Evolutionary conservation across 106 monocot species (phyloP), one percentile per base, ranked within the genome.

Genomic region (Xerophyta viscosa): DNA sequence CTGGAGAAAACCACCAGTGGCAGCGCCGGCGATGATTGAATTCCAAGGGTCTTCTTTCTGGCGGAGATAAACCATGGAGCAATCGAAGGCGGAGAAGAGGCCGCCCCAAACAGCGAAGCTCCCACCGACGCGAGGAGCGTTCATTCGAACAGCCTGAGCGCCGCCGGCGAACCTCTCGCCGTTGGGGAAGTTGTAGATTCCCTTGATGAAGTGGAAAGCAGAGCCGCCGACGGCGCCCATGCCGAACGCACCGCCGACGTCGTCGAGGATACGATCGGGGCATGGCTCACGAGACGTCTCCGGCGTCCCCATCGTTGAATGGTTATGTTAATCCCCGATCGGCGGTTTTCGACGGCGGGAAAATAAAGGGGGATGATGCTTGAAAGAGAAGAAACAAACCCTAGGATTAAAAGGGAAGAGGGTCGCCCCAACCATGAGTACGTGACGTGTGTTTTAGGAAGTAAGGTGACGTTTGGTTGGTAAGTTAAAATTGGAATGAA

Each of bases 51-150:
- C 91, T 72, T 91, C 91, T 72, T 82, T 86, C 78, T 91, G 91
- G 63, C 91, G 74, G 37, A 81, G 33, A 63, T 82, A 91, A 41
- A 91, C 91, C 86, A 86, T 86, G 69, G 78, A 55, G 70, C 91
- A 86, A 29, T 91, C 86, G 56, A 86, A 91, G 61, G 72, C 61
- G 20, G 86, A 91, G 75, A 91, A 91, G 48, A 86, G 82, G 3
- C 91, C 86, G 26, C 91, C 91, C 86, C 91, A 91, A n/a, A 86
- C 91, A n/a, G 91, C 86, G 51, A 91, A 91, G 78, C 82, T 73
- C 4, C 91, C 91, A 24, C 86, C 91, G 48, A 91, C 76, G 45
- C 91, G 81, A 1, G 84, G 81, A 20, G 85, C 85, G 61, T 91
- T 86, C 91, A 86, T 86, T 14, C 81, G 74, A 7, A 86, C 81